phyloP scores from a whole-genome alignment of 139 green algal genomes.

The Chlamydomonas sp. region DNA sequence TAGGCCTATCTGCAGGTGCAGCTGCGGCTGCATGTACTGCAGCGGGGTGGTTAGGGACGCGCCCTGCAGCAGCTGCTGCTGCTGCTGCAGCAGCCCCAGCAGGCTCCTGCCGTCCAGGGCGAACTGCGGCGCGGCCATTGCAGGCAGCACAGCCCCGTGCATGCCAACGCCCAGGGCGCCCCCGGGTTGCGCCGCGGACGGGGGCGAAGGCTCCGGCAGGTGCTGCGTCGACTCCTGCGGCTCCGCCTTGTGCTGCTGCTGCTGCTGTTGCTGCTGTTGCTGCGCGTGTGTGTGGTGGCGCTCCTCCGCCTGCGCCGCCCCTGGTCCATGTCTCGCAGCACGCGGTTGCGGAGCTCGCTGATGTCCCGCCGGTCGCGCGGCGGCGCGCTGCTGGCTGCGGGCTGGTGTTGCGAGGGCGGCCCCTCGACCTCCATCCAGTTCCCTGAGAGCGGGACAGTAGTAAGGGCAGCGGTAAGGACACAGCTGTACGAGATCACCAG shows the following conservation, averaged over 20 bases:
- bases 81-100: neutral
- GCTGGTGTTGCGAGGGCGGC: neutral
- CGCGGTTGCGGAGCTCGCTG: neutral
- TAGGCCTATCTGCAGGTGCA: too few relatives aligned
- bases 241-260: neutral
- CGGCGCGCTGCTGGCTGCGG: slow-evolving; percentile 9
- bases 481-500: neutral
- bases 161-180: too few relatives aligned
- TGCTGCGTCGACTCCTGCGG: too few relatives aligned
- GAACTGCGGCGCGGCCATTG: too few relatives aligned
- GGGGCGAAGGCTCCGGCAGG: too few relatives aligned
- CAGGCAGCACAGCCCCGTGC: too few relatives aligned
- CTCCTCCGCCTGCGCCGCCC: slow-evolving; percentile 6
- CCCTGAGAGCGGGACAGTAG: too few relatives aligned
- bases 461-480: neutral
- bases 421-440: too few relatives aligned
- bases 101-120: neutral
- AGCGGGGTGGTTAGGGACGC: neutral
- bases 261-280: neutral
- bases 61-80: neutral
- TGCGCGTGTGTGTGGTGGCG: neutral
- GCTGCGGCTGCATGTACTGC: neutral
- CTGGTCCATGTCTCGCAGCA: slow-evolving; percentile 2
- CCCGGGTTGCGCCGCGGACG: too few relatives aligned
- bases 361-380: neutral